Evolutionary conservation across 2,329 filamentous ascomycete genomes (phyloP), one percentile per base, ranked within the genome.

Genomic region (Pseudohalonectria lignicola): DNA sequence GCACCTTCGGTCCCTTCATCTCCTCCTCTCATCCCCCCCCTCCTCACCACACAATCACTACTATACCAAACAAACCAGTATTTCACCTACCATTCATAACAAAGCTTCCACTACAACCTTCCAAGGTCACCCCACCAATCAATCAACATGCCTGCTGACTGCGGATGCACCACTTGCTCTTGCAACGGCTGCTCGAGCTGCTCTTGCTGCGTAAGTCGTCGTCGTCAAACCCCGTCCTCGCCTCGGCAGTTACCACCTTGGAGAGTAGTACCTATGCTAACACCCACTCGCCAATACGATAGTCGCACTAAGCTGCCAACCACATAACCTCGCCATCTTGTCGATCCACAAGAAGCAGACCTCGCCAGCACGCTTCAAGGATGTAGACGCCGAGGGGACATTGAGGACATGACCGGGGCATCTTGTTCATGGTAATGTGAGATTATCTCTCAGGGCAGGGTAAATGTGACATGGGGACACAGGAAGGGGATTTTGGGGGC

Each of bases 141-240:
- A 7, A 26, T 26, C 23, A 8, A 26, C 23, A 7, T 8, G 12
- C 8, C 23, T 23, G 36, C 36, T n/a, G 29, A 21, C 17, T 42
- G 40, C 23, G 40, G 40, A 18, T 42, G 40, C 37, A 28, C 18
- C 20, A 36, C 29, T 19, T 42, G 40, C 37, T 16, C 15, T 12
- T 42, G 40, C 36, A 26, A 21, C 31, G 29, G 15, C 33, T 42
- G 40, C 30, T 26, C 36, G 29, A 23, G 33, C 31, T 41, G 40
- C 33, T 19, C 31, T 5, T 42, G 40, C 40, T 42, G 40, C 18
- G 40, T 42, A 36, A 15, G 40, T 26, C 26, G n/a, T 12, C 20
- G 12, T 9, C 11, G 21, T 5, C 19, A 5, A 26, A 23, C 17
- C 2, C 15, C 13, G 6, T 8, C 17, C 15, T 28, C 23, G 12